These are phyloP conservation scores for Cryptosporidium parvum DNA, from an alignment of 169 alveolate species.

Conservation along the genomic window DNA sequence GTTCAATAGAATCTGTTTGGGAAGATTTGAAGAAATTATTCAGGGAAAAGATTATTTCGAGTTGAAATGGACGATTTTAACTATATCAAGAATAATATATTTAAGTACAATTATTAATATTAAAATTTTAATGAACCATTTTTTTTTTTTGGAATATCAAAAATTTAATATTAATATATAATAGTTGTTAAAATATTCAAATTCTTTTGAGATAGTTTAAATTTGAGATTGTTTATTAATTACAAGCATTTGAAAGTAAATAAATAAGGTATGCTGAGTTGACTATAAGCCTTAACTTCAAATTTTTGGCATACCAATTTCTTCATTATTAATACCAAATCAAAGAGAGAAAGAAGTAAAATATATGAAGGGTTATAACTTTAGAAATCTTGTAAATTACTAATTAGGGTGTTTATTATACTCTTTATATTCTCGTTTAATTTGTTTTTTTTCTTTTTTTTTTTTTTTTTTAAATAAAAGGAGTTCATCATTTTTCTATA, in stretches of 20 bases:
- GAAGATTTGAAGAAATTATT: constrained; percentile 62
- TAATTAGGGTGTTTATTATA: constrained; percentile 10
- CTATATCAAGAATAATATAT: background rate
- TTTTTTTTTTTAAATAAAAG: too few relatives aligned
- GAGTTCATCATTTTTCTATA: background rate
- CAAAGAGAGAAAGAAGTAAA: background rate
- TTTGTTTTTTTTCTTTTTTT: background rate
- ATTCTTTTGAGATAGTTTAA: background rate
- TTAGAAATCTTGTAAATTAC: background rate
- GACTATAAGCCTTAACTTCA: background rate
- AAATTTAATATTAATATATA: too few relatives aligned
- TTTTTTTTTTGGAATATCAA: background rate
- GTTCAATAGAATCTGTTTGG: constrained; percentile 87
- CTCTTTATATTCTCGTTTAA: constrained; percentile 4
- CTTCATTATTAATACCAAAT: background rate
- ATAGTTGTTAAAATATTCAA: too few relatives aligned
- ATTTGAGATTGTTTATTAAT: background rate
- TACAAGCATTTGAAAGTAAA: background rate
- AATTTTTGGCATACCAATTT: background rate
- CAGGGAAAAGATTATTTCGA: constrained; percentile 9
- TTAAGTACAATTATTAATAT: too few relatives aligned
- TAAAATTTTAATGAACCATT: background rate
- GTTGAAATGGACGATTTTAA: background rate
- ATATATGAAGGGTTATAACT: background rate
- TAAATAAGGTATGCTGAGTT: background rate